Evolutionary conservation across 2,329 filamentous ascomycete species (phyloP).

Genomic region (Fusarium vanettenii): DNA sequence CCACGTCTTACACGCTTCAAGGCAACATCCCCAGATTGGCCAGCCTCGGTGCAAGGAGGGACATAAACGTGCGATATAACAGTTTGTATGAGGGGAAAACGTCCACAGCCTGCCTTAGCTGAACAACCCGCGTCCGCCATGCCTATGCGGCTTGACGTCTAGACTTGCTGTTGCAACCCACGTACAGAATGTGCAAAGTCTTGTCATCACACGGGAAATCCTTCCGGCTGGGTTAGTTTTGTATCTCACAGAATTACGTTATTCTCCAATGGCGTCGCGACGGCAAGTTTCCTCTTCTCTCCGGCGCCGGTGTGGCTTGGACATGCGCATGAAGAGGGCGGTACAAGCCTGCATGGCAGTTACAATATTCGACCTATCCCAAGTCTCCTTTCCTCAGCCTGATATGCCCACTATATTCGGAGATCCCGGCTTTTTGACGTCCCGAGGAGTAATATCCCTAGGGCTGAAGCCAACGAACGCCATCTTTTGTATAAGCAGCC

Average conservation of each 20-base stretch:
- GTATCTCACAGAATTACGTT: not conserved
- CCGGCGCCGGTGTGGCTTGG: not conserved
- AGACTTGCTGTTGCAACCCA: not conserved
- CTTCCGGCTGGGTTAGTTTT: not conserved
- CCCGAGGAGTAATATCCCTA: not conserved
- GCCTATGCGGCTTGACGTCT: not conserved
- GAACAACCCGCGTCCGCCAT: not conserved
- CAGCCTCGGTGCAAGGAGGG: not conserved
- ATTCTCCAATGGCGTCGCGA: not conserved
- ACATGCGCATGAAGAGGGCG: not conserved
- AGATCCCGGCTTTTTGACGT: not conserved
- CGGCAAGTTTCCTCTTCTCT: not conserved
- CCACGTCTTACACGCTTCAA: not conserved
- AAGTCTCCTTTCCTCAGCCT: not conserved
- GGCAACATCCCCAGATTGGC: not conserved
- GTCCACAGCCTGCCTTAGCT: not conserved
- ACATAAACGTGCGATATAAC: not conserved
- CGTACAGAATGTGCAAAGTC: not conserved
- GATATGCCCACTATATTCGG: not conserved
- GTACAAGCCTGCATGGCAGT: not conserved
- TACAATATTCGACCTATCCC: not conserved
- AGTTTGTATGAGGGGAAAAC: not conserved
- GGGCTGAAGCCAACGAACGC: not conserved
- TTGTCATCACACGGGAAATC: not conserved
- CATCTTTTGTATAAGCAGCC: not conserved